Evolutionary conservation across 2,329 filamentous ascomycete genomes (phyloP), one percentile per base, ranked within the genome.

Genomic region (Pseudogymnoascus sp.): DNA sequence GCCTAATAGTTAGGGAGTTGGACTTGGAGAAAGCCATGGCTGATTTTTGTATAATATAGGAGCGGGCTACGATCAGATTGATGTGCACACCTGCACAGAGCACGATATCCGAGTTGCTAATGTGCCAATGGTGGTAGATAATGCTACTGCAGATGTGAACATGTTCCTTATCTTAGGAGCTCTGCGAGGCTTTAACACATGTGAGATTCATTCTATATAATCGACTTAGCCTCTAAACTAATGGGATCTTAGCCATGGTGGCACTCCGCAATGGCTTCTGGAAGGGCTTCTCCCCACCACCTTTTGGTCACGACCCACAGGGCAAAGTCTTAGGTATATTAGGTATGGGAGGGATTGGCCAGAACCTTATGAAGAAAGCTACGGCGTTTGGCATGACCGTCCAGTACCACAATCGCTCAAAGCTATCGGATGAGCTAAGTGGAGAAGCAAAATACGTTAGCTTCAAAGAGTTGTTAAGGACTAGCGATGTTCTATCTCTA

Each of bases 341-440:
- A 31, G 91, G 90, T 4, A 93, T 95, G 89, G 91, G 91, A 18
- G 89, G 90, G 2, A 95, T 95, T 66, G 90, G 91, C 0, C 79
- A 86, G 28, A 90, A 91, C 70, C 76, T 93, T 67, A 89, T 88
- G 68, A 81, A 77, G 69, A 90, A 91, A 75, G 88, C 86, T 2
- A 79, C 83, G 61, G 88, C 81, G 0, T 91, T 95, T 72, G 89
- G 87, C 3, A 91, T 95, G 88, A 81, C 75, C 62, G 80, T 91
- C 18, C 81, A 86, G 42, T 95, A 95, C 70, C 80, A 91, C 70
- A 93, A 93, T 73, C 85, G 90, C 4, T 82, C 76, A 4, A 75
- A 78, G 67, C 75, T 93, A 65, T 76, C 75, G n/a, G 76, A 79
- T 0, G 84, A 86, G 60, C 65, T 82, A 42, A 78, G 78, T 62